A percentile compares a stretch with the other conserved stretches of the same genome.
Conservation (phyloP, 257 asterid genomes). For the Fraxinus americana region DNA sequence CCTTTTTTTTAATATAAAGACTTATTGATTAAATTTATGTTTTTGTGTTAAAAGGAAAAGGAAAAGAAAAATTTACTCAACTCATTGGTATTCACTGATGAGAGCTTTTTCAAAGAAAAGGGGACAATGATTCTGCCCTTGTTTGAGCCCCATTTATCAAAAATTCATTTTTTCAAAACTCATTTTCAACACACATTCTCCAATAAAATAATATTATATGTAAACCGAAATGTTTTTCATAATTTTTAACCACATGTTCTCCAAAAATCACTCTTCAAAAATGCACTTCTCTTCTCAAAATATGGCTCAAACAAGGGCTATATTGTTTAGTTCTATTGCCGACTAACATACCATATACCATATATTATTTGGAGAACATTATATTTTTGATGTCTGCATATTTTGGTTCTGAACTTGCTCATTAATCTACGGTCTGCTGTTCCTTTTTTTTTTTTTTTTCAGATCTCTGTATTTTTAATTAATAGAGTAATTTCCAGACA, state of each 20-base stretch:
- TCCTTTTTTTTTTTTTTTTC: neutral
- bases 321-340: neutral
- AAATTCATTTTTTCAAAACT: no score
- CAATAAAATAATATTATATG: no score
- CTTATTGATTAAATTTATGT: neutral
- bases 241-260: no score
- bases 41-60: neutral
- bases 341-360: neutral
- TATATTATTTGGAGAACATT: neutral
- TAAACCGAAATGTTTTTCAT: no score
- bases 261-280: no score
- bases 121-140: neutral
- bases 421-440: slow-evolving; percentile 16
- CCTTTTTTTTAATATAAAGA: neutral
- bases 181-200: no score
- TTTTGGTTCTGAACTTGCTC: neutral
- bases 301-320: no score
- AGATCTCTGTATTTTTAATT: neutral
- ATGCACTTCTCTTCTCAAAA: no score
- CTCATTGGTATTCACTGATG: neutral
- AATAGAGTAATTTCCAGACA: neutral
- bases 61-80: no score
- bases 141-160: no score
- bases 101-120: neutral
- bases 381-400: slow-evolving; percentile 2